Evolutionary conservation across 441 rosid genomes (phyloP).

Genomic region (Populus hybrid): DNA sequence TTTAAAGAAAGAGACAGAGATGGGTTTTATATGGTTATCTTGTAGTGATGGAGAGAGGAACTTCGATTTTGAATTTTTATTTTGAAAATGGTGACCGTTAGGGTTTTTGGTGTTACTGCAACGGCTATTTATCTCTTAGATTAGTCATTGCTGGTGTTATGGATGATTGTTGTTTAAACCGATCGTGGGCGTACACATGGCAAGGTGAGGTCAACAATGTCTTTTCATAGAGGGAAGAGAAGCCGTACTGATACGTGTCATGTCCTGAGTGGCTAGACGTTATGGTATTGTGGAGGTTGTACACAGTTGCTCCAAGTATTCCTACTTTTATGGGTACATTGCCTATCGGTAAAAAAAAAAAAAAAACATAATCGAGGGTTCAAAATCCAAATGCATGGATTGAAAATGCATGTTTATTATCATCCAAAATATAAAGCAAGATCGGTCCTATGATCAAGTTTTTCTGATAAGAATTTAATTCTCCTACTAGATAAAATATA

Average conservation of each 20-base stretch:
- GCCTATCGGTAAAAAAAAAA: too few species aligned
- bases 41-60: not conserved
- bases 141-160: not conserved
- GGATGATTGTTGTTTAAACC: not conserved
- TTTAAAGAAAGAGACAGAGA: not conserved
- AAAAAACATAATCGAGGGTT: too few species aligned
- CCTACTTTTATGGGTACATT: too few species aligned
- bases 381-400: too few species aligned
- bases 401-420: too few species aligned
- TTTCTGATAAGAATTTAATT: too few species aligned
- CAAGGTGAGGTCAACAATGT: not conserved
- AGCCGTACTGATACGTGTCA: not conserved
- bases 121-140: constrained; percentile 24
- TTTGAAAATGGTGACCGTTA: constrained; percentile 42
- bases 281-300: not conserved
- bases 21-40: not conserved
- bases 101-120: not conserved
- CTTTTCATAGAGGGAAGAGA: not conserved
- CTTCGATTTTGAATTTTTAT: constrained; percentile 26
- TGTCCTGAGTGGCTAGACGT: not conserved
- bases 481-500: too few species aligned
- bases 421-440: too few species aligned
- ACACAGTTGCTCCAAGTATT: too few species aligned
- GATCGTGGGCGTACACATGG: not conserved
- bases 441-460: too few species aligned